These are phyloP conservation scores for Phytophthora sansomeana DNA, from an alignment of 352 stramenopile species.

Conservation along the genomic window DNA sequence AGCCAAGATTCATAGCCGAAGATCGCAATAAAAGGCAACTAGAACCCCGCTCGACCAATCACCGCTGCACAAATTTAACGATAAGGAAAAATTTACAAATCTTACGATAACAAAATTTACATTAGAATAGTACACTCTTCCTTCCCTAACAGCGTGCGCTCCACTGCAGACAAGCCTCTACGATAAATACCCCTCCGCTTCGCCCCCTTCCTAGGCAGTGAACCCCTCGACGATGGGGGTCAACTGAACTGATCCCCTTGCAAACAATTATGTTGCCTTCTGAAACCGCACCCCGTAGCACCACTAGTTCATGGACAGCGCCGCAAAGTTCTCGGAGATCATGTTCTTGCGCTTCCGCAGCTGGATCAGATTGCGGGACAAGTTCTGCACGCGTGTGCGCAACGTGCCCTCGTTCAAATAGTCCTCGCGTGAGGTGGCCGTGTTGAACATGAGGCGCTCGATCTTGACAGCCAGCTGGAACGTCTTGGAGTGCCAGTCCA, in stretches of 20 bases:
- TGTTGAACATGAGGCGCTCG: conserved; percentile 66
- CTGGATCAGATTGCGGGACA: conserved; percentile 60
- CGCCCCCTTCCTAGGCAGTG: background rate
- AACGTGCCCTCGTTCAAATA: conserved; percentile 67
- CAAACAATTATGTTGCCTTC: too few relatives aligned
- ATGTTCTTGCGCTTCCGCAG: conserved; percentile 67
- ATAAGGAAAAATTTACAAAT: too few relatives aligned
- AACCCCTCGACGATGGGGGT: too few relatives aligned
- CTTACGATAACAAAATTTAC: too few relatives aligned
- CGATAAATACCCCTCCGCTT: conserved; percentile 25
- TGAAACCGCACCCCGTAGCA: too few relatives aligned
- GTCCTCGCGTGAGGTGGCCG: conserved; percentile 54
- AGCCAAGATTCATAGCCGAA: background rate
- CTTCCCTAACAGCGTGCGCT: background rate
- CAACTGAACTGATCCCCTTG: too few relatives aligned
- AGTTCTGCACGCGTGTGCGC: conserved; percentile 51
- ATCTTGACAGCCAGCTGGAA: conserved; percentile 71
- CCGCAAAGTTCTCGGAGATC: conserved; percentile 34
- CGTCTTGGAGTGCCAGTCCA: conserved; percentile 68
- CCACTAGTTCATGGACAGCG: conserved; percentile 37
- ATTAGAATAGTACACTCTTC: conserved; percentile 22
- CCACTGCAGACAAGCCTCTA: conserved; percentile 1
- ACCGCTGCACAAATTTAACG: conserved; percentile 1
- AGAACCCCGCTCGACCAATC: too few relatives aligned
- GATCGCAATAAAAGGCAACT: background rate